Evolutionary conservation across 129 eudicot species (phyloP), one percentile per base, ranked within the genome.

Genomic region (Smallanthus sonchifolius): DNA sequence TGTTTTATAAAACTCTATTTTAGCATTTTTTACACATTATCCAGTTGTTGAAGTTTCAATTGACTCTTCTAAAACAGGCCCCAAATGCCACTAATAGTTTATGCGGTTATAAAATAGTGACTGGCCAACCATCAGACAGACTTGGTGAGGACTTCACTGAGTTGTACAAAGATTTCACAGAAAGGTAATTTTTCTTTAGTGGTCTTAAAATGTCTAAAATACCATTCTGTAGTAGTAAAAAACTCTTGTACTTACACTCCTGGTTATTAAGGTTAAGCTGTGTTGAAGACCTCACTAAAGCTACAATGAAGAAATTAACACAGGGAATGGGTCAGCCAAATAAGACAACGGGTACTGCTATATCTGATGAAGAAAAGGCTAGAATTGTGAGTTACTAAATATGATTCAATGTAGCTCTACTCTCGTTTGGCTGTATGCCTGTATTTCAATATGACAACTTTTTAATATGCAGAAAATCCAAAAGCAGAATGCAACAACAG

Each of bases 91-190:
- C 98, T 17, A 93, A 93, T 77, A 84, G 96, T 77, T 83, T 93
- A 65, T 93, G 98, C 59, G 96, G 96, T 67, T 93, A 90, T 86
- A 93, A 90, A 78, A 88, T 93, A 74, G 95, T 93, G 70, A 93
- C 98, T 72, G 98, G 98, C 30, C 98, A 93, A 78, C 98, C 98
- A 70, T 93, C 98, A 48, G 98, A 93, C 81, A 84, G 96, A 86
- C 92, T 93, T 36, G 98, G 98, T 48, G 98, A 93, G 84, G 98
- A 93, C 83, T 93, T 93, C 78, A 84, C 96, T 1, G 96, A 93
- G 62, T 75, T 78, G n/a, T 76, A 84, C 72, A 93, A 93, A 80
- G 98, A 93, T 79, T 93, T 93, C 86, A 86, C 84, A 7, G 96
- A 90, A 80, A 86, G 98, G 98, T 93, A 74, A 1, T 36, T 86